phyloP scores from a whole-genome alignment of 495 filamentous ascomycete genomes.

The Tuber brumale region DNA sequence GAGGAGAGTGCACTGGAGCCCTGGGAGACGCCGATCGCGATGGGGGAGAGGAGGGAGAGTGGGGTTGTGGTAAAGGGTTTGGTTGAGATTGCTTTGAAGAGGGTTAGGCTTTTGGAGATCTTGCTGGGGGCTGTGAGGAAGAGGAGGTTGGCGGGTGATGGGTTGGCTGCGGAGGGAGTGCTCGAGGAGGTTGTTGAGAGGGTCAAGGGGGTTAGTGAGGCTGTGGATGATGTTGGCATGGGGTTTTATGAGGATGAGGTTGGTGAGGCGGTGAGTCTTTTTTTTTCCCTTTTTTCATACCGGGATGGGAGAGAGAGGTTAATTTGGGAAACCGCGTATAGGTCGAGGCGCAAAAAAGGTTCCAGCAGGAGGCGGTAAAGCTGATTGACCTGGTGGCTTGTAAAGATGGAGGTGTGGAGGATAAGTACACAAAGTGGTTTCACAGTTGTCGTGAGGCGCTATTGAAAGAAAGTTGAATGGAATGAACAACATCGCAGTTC shows the following conservation, averaged over 20 bases:
- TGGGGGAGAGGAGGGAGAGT: constrained; percentile 13
- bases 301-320: background rate
- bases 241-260: constrained; percentile 38
- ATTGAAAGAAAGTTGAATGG: constrained; percentile 13
- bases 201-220: constrained; percentile 24
- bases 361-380: constrained; percentile 25
- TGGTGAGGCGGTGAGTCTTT: constrained; percentile 26
- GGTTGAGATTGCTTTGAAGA: constrained; percentile 27
- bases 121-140: constrained; percentile 31
- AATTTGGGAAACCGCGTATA: constrained; percentile 3
- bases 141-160: constrained; percentile 22
- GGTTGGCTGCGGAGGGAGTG: constrained; percentile 18
- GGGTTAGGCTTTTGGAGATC: constrained; percentile 33
- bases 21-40: constrained; percentile 24
- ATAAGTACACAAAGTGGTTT: constrained; percentile 37
- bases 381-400: constrained; percentile 22
- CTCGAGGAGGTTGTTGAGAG: constrained; percentile 30
- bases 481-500: background rate
- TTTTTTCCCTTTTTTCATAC: background rate
- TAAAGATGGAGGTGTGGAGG: constrained; percentile 26
- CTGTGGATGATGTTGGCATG: constrained; percentile 39
- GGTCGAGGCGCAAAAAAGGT: constrained; percentile 21
- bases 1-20: constrained; percentile 20
- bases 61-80: constrained; percentile 17
- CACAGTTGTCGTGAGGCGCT: constrained; percentile 28